Evolutionary conservation across 1,284 basidiomycete genomes (phyloP), one percentile per base, ranked within the genome.

Genomic region (Retiboletus flavoniger): DNA sequence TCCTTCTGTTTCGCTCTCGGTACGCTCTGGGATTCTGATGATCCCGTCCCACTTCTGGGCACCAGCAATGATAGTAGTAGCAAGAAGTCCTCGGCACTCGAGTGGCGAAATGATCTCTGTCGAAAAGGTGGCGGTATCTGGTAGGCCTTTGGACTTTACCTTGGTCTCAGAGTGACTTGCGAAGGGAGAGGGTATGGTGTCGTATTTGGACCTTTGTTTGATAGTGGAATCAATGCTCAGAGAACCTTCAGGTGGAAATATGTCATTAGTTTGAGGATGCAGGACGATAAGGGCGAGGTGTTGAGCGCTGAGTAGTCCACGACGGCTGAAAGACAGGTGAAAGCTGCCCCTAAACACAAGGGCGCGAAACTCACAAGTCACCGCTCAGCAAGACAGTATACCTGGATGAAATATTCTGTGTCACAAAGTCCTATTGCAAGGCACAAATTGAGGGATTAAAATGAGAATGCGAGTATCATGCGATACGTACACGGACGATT

Each of bases 31-130:
- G 34, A 83, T 41, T 7, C 78, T 70, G 3, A 78, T 62, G 16
- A 83, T 62, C 4, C 83, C 82, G 31, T 74, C 65, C 81, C 82
- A 84, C 51, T 70, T 73, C 16, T 64, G 69, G 3, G 61, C 26
- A 9, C 68, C 72, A 6, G 34, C 55, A 2, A 59, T 56, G n/a
- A 75, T 54, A 1, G 69, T 66, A 8, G 67, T 66, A 0, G 72
- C 75, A 17, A 81, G 54, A 11, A 84, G 63, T 3, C 79, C 81
- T 5, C 72, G 69, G 17, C 71, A 65, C 45, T 70, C 61, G 4
- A 84, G 71, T 4, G 66, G 57, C 1, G 71, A 74, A 9, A 81
- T 51, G 3, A 80, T 62, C 29, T 72, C 68, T 4, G 61, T 61
- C 19, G 73, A 68, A 16, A 80, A 63, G 1, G 65, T 56, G 8